Evolutionary conservation across 768 basidiomycete species (phyloP).

Genomic region (Rickenella mellea): DNA sequence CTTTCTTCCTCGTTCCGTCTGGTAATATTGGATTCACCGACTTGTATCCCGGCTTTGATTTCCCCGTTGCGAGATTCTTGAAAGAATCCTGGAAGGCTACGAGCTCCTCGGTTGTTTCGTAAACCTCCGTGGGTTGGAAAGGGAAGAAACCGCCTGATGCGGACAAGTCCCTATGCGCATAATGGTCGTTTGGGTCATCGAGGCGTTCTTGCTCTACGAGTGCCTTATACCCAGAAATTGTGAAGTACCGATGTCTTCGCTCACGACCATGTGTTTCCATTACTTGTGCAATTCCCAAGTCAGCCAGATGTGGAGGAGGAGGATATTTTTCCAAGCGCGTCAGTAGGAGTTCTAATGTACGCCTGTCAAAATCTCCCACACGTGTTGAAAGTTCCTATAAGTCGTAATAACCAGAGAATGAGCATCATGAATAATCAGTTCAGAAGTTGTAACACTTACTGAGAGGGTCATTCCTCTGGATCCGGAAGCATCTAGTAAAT

Average conservation of each 20-base stretch:
- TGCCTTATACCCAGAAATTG: constrained; percentile 54
- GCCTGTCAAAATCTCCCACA: constrained; percentile 65
- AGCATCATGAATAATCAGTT: background rate
- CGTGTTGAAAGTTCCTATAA: constrained; percentile 51
- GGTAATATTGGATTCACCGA: constrained; percentile 37
- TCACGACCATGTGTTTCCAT: constrained; percentile 83
- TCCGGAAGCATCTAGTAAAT: constrained; percentile 61
- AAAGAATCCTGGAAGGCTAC: constrained; percentile 39
- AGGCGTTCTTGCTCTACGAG: constrained; percentile 60
- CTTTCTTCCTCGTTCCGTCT: constrained; percentile 29
- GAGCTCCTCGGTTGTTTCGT: constrained; percentile 32
- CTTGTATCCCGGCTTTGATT: constrained; percentile 18
- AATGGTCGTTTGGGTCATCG: constrained; percentile 36
- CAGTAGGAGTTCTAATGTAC: constrained; percentile 77
- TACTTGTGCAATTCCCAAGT: constrained; percentile 58
- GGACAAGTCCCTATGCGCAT: constrained; percentile 36
- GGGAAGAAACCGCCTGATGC: constrained; percentile 45
- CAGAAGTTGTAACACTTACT: constrained; percentile 27
- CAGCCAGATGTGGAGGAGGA: constrained; percentile 63
- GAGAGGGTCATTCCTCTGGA: constrained; percentile 62
- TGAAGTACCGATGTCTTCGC: constrained; percentile 79
- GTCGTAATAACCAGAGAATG: background rate
- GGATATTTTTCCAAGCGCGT: constrained; percentile 52
- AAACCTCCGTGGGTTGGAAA: constrained; percentile 44
- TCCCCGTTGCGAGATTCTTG: constrained; percentile 17